Conservation (phyloP, 2,329 filamentous ascomycete genomes). For the Pezizomycotina sp. region DNA sequence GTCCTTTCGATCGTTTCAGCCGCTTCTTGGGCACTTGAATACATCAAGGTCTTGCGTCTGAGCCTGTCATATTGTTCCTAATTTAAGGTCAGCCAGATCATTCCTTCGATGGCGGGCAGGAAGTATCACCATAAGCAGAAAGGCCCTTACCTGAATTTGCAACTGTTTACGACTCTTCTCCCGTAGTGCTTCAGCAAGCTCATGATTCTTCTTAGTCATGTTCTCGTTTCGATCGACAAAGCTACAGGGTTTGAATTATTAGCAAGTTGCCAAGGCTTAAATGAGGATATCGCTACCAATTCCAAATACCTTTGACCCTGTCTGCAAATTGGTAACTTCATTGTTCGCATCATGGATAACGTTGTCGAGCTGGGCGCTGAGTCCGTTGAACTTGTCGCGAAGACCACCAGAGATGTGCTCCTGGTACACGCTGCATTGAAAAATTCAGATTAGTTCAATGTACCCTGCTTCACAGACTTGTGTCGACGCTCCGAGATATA, state of each 20-base stretch:
- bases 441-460: slow-evolving; percentile 19
- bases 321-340: slow-evolving; percentile 50
- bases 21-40: slow-evolving; percentile 41
- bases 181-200: slow-evolving; percentile 47
- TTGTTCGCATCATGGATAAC: slow-evolving; percentile 58
- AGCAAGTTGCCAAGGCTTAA: neutral
- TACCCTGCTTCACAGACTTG: slow-evolving; percentile 6
- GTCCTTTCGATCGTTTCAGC: slow-evolving; percentile 33
- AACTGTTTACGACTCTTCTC: slow-evolving; percentile 55
- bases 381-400: slow-evolving; percentile 49
- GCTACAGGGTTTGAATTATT: slow-evolving; percentile 27
- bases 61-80: slow-evolving; percentile 43
- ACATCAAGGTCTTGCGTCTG: slow-evolving; percentile 40
- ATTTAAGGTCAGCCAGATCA: neutral
- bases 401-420: slow-evolving; percentile 55
- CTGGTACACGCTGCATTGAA: slow-evolving; percentile 50
- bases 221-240: slow-evolving; percentile 46
- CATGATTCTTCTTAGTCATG: slow-evolving; percentile 54
- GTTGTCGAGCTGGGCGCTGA: slow-evolving; percentile 54
- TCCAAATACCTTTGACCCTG: no score
- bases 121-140: neutral
- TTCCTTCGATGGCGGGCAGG: neutral
- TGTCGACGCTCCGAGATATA: slow-evolving; percentile 29
- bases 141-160: slow-evolving; percentile 53
- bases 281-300: slow-evolving; percentile 1